Percentiles rank a stretch among this genome's conserved stretches.
Evolutionary conservation across 768 basidiomycete genomes (phyloP).

Genomic region (Amanita thiersii): DNA sequence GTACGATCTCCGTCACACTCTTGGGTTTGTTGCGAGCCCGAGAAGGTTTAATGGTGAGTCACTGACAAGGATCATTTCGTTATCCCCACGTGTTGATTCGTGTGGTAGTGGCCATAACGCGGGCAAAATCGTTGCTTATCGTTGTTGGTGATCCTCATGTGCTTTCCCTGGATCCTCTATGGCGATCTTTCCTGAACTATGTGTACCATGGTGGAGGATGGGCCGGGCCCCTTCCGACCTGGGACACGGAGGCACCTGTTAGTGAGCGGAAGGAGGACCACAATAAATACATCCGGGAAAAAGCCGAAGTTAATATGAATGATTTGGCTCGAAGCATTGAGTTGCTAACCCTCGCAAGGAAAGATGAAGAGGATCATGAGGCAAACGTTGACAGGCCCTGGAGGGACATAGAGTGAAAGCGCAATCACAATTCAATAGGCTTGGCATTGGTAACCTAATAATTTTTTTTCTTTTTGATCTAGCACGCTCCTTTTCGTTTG

Average conservation of each 20-base stretch:
- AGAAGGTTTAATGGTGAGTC: slow-evolving; percentile 51
- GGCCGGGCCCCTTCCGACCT: slow-evolving; percentile 35
- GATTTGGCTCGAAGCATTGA: slow-evolving; percentile 31
- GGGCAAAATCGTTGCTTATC: slow-evolving; percentile 52
- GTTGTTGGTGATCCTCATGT: slow-evolving; percentile 53
- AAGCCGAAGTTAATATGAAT: slow-evolving; percentile 31
- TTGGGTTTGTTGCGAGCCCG: slow-evolving; percentile 52
- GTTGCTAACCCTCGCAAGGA: slow-evolving; percentile 18
- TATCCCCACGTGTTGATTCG: background rate
- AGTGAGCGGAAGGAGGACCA: slow-evolving; percentile 30
- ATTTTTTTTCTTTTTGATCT: background rate
- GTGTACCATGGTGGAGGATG: slow-evolving; percentile 47
- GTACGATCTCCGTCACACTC: slow-evolving; percentile 45
- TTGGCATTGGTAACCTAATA: no score
- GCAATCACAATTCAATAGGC: background rate
- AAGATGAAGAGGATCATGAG: slow-evolving; percentile 21
- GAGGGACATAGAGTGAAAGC: slow-evolving; percentile 28
- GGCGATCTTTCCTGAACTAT: slow-evolving; percentile 55
- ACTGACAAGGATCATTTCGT: background rate
- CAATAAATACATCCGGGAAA: slow-evolving; percentile 23
- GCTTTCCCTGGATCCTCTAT: slow-evolving; percentile 53
- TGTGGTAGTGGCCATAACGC: slow-evolving; percentile 47
- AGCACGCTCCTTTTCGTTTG: no score
- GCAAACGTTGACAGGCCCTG: slow-evolving; percentile 32
- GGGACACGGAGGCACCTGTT: slow-evolving; percentile 36